These are phyloP conservation scores for Amphirosellinia nigrospora DNA, from an alignment of 495 filamentous ascomycete genomes.

Conservation along the genomic window DNA sequence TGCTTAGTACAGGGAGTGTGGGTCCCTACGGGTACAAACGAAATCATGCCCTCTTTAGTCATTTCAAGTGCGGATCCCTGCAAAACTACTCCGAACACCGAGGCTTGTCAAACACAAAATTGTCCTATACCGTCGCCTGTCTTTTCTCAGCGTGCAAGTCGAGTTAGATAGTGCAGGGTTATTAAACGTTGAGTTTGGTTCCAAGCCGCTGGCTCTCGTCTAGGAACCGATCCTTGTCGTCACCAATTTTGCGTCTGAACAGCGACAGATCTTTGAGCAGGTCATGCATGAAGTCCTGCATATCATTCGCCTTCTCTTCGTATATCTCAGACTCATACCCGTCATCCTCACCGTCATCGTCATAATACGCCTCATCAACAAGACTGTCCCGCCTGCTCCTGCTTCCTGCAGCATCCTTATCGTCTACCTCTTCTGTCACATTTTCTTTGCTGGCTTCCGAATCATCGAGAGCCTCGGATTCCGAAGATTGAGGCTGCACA, in stretches of 20 bases:
- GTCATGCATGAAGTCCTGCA: constrained; percentile 72
- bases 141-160: background rate
- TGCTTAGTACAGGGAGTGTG: no score
- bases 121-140: background rate
- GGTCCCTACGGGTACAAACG: no score
- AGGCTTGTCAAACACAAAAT: constrained; percentile 24
- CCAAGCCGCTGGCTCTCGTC: constrained; percentile 41
- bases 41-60: constrained; percentile 19
- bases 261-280: constrained; percentile 77
- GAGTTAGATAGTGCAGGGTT: background rate
- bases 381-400: constrained; percentile 42
- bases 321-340: constrained; percentile 54
- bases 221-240: constrained; percentile 68
- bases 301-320: constrained; percentile 58
- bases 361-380: constrained; percentile 48
- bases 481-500: constrained; percentile 27
- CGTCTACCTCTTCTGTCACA: constrained; percentile 26
- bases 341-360: constrained; percentile 51
- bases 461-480: constrained; percentile 10
- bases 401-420: constrained; percentile 30
- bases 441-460: constrained; percentile 41
- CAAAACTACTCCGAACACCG: constrained; percentile 26
- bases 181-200: constrained; percentile 33
- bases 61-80: background rate
- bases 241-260: constrained; percentile 82